Percentiles rank a stretch among this genome's conserved stretches.
These are phyloP conservation scores for Fusarium sp. DNA, from an alignment of 2,329 filamentous ascomycete species.

Conservation along the genomic window DNA sequence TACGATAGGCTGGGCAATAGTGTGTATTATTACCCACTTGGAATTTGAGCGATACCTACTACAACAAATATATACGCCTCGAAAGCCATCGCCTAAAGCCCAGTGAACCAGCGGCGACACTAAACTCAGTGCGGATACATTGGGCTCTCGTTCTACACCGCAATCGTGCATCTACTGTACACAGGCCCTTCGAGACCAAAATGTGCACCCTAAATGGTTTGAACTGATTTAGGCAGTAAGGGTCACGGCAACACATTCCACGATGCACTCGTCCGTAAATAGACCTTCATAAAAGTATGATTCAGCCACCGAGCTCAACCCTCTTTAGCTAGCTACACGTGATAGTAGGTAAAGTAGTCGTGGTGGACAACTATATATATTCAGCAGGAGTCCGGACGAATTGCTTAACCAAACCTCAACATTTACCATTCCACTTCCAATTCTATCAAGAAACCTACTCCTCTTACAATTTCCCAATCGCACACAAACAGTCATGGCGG, in stretches of 20 bases:
- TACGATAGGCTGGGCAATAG: not conserved
- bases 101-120: accelerated
- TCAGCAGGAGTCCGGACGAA: not conserved
- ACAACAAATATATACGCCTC: no score
- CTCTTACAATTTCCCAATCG: accelerated
- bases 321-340: not conserved
- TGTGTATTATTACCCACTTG: not conserved
- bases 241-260: not conserved
- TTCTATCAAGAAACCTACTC: not conserved
- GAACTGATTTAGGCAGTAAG: not conserved
- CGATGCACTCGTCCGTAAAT: accelerated
- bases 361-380: not conserved
- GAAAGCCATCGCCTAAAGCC: not conserved
- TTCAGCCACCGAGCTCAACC: accelerated
- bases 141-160: not conserved
- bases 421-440: no score
- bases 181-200: not conserved
- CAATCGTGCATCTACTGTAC: accelerated
- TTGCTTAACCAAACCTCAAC: no score
- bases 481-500: not conserved
- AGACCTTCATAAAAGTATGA: accelerated
- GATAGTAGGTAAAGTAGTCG: not conserved
- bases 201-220: accelerated
- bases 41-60: not conserved
- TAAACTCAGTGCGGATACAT: not conserved